Base-by-base conservation (phyloP, 805 yeast species). In the Jamesozyma hellenica region DNA sequence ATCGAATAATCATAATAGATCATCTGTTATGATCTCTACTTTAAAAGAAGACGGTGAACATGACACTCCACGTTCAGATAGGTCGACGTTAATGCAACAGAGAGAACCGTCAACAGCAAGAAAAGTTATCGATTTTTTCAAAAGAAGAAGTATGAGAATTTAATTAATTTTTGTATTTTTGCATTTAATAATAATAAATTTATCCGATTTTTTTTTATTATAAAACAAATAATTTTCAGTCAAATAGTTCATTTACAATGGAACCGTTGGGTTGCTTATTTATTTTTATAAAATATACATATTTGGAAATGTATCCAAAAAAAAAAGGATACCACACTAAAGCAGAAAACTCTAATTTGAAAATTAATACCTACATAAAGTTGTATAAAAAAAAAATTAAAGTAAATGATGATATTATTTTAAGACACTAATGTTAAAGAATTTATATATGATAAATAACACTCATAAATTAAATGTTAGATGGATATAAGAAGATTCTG, bases 401-500 rank as follows among this genome's bases (percentile, higher is more conserved):
- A n/a, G n/a, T n/a, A n/a, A n/a, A n/a, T n/a, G n/a, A 21, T 21
- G 23, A 21, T 25, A 18, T 17, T 31, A 31, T 31, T 34, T 28
- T 26, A 34, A 31, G 28, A 23, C 19, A 25, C 16, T 30, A 32
- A 27, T 31, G 41, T 41, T 34, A 33, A 29, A 29, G 36, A 34
- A 41, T 31, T 33, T 38, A 33, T 34, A 38, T 38, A 38, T 34
- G 16, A 25, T 41, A 38, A 30, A 39, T 31, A 34, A 32, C 49
- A 38, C 46, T 82, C 29, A 19, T 28, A 28, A 35, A 26, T 38
- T 90, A 90, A 85, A 90, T 92, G 95, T 82, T 88, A 58, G 97
- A 90, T 76, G 98, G 98, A 84, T 90, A 90, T 74, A 90, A 88
- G 95, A 92, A 87, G 78, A 92, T 80, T 80, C 98, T 85, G 69